phyloP scores from a whole-genome alignment of 495 filamentous ascomycete species.

The Penicillium goetzii region DNA sequence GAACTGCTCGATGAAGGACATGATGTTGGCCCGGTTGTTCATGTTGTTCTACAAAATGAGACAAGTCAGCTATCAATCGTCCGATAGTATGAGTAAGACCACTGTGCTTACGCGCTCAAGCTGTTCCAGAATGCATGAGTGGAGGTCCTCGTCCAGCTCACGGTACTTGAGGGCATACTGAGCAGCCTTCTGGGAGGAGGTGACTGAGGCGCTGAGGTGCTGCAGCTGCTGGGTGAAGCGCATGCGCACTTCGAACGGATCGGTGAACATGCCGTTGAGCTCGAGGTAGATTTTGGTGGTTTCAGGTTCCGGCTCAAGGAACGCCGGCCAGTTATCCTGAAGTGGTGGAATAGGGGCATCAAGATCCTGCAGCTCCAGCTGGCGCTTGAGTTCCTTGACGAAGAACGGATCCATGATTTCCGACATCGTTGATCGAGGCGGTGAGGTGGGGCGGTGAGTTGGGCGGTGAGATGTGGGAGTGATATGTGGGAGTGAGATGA shows the following conservation, averaged over 20 bases:
- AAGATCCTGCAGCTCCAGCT: too few species aligned
- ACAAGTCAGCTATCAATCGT: neutral
- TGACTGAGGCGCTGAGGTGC: conserved; percentile 84
- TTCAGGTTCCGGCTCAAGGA: too few species aligned
- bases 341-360: too few species aligned
- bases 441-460: neutral
- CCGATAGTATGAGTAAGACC: neutral
- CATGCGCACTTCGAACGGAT: conserved; percentile 98
- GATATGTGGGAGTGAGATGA: too few species aligned
- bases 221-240: conserved; percentile 89
- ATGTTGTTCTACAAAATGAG: conserved; percentile 70
- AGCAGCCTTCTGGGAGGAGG: conserved; percentile 87
- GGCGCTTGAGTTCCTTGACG: too few species aligned
- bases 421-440: neutral
- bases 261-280: conserved; percentile 64
- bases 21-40: conserved; percentile 97
- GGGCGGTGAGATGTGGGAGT: neutral
- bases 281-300: too few species aligned
- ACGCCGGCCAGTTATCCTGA: too few species aligned
- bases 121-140: conserved; percentile 95
- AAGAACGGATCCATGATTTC: too few species aligned
- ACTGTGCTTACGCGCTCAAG: conserved; percentile 68
- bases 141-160: conserved; percentile 94
- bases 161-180: conserved; percentile 91
- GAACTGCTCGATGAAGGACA: conserved; percentile 97